These are phyloP conservation scores for Ophiocordyceps camponoti-saundersi DNA, from an alignment of 2,329 filamentous ascomycete genomes.

Conservation along the genomic window DNA sequence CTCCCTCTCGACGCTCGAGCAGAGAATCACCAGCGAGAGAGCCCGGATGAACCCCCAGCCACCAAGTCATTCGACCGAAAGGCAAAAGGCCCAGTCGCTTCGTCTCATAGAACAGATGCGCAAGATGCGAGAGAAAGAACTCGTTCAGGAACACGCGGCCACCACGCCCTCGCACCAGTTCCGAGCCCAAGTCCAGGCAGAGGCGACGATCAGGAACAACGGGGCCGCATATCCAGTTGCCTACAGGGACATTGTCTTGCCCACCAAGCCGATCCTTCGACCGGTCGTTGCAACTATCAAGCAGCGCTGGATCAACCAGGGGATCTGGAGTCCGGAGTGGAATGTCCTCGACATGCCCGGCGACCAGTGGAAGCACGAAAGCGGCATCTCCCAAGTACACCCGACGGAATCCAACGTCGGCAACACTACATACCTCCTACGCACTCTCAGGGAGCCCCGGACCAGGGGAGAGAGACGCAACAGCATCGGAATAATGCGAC, in stretches of 20 bases:
- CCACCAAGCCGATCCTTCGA: not conserved
- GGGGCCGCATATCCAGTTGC: not conserved
- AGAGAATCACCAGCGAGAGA: not conserved
- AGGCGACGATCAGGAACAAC: not conserved
- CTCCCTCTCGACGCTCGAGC: not conserved
- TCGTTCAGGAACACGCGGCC: not conserved
- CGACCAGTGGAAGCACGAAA: slow-evolving; percentile 1
- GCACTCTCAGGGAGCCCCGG: too few relatives aligned
- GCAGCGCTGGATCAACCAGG: slow-evolving; percentile 1
- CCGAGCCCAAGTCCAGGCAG: not conserved
- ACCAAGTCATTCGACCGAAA: not conserved
- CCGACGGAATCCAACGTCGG: too few relatives aligned
- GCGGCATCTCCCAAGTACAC: too few relatives aligned
- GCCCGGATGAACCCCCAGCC: not conserved
- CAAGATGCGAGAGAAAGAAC: not conserved
- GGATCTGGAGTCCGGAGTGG: slow-evolving; percentile 1
- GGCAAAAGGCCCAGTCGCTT: not conserved
- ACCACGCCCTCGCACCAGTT: not conserved
- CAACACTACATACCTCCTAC: too few relatives aligned
- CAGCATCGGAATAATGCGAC: not conserved
- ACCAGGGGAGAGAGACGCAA: not conserved
- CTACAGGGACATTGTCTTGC: not conserved
- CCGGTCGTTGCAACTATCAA: not conserved
- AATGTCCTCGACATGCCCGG: not conserved
- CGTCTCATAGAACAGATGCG: not conserved